phyloP scores from a whole-genome alignment of 768 basidiomycete species.

The Boletus pseudo-olivaceus region DNA sequence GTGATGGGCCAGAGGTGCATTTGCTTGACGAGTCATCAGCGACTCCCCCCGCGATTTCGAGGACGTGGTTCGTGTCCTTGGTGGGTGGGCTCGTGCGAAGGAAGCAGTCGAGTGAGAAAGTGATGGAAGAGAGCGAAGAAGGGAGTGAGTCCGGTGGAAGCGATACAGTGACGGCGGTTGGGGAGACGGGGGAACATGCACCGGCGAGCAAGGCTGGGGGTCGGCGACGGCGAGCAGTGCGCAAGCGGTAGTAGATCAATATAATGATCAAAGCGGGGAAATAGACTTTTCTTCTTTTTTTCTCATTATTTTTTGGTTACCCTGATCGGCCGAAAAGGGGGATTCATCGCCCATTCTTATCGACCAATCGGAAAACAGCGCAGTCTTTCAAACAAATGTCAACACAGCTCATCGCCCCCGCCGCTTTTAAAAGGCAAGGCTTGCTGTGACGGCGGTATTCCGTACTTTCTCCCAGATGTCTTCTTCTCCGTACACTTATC shows the following conservation, averaged over 20 bases:
- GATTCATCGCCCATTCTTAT: slow-evolving; percentile 17
- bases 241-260: slow-evolving; percentile 36
- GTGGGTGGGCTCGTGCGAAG: slow-evolving; percentile 23
- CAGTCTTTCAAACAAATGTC: slow-evolving; percentile 20
- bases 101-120: slow-evolving; percentile 21
- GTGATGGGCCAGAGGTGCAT: slow-evolving; percentile 56
- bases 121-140: slow-evolving; percentile 36
- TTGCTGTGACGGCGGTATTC: background rate
- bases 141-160: slow-evolving; percentile 45
- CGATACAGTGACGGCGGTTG: slow-evolving; percentile 34
- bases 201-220: slow-evolving; percentile 57
- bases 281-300: slow-evolving; percentile 7
- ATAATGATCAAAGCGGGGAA: slow-evolving; percentile 15
- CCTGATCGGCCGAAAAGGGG: background rate
- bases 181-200: slow-evolving; percentile 23
- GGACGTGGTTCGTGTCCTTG: slow-evolving; percentile 70
- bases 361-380: slow-evolving; percentile 26
- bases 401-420: slow-evolving; percentile 17
- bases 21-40: slow-evolving; percentile 59
- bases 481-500: slow-evolving; percentile 44
- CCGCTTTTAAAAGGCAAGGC: slow-evolving; percentile 27
- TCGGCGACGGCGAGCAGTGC: slow-evolving; percentile 57
- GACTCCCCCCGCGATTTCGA: slow-evolving; percentile 48
- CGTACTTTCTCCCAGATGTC: slow-evolving; percentile 16
- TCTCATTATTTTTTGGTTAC: background rate